Evolutionary conservation across 192 early-diverging fungal genomes (phyloP), one percentile per base, ranked within the genome.

Genomic region (Ambispora gerdemannii): DNA sequence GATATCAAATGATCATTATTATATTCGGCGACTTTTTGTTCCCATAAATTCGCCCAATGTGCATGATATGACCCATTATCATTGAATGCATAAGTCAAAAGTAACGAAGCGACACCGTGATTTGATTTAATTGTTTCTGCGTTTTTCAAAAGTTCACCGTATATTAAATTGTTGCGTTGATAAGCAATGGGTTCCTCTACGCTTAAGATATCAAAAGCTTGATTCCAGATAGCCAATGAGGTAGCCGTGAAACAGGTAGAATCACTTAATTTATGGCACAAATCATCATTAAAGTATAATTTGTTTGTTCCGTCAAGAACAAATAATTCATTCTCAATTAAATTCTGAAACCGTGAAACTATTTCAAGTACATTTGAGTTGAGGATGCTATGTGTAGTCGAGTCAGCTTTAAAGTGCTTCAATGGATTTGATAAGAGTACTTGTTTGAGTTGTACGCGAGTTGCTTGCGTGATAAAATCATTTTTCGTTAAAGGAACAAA

Each of bases 381-480:
- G 88, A 77, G 4, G 80, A 83, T n/a, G n/a, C n/a, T n/a, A n/a
- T n/a, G n/a, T n/a, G 34, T 71, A 73, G 50, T 82, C 61, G 36
- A 75, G 71, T 3, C 72, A 60, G 38, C 76, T 77, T 60, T 79
- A 81, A 71, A 76, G 28, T 0, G 53, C 75, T 3, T 28, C n/a
- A 2, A 66, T 71, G 53, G 65, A 63, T 55, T 67, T 61, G 28
- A 43, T 67, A 11, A 70, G 15, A 83, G 35, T n/a, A 91, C 78
- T 63, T 87, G 88, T 49, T 84, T 86, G 43, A 91, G 76, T 64
- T 86, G 86, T 62, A 91, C 59, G 52, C 79, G 79, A 47, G 71
- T 73, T 19, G 70, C 75, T 7, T 76, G 58, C 67, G 76, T 63
- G 50, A 72, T 83, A 33, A 68, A 80, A 32, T 82, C 78, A 56